Conservation (phyloP, 2,329 filamentous ascomycete genomes). For the Talaromyces atroroseus region DNA sequence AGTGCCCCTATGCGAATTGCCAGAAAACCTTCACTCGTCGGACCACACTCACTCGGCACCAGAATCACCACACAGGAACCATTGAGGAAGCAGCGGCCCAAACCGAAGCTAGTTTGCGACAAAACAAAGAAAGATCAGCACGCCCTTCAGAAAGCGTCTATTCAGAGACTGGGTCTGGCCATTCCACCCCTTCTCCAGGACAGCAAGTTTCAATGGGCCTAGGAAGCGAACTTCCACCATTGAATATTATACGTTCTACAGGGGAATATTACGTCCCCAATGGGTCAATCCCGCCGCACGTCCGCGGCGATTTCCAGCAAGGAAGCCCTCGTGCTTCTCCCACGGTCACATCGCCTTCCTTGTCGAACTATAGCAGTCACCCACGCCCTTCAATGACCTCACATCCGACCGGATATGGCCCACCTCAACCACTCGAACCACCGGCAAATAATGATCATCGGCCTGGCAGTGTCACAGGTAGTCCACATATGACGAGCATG, state of each 20-base stretch:
- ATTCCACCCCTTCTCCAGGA: conserved; percentile 73
- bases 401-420: conserved; percentile 77
- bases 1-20: conserved; percentile 94
- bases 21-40: conserved; percentile 97
- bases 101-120: conserved; percentile 76
- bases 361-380: conserved; percentile 52
- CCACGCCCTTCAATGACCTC: conserved; percentile 65
- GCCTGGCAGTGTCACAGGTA: conserved; percentile 68
- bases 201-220: conserved; percentile 79
- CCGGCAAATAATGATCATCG: conserved; percentile 73
- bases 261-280: conserved; percentile 75
- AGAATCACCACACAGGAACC: conserved; percentile 92
- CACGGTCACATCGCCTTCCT: conserved; percentile 59
- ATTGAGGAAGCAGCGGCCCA: conserved; percentile 89
- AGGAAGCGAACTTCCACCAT: conserved; percentile 64
- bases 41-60: conserved; percentile 89
- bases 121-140: conserved; percentile 36
- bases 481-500: conserved; percentile 75
- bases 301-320: conserved; percentile 68
- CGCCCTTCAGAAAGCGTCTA: conserved; percentile 37
- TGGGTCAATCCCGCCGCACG: conserved; percentile 73
- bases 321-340: conserved; percentile 63
- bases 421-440: conserved; percentile 75
- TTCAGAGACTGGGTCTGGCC: conserved; percentile 41
- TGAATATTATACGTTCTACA: conserved; percentile 62